Base-by-base conservation (phyloP, 345 rosid species). In the Euphorbia tirucalli region DNA sequence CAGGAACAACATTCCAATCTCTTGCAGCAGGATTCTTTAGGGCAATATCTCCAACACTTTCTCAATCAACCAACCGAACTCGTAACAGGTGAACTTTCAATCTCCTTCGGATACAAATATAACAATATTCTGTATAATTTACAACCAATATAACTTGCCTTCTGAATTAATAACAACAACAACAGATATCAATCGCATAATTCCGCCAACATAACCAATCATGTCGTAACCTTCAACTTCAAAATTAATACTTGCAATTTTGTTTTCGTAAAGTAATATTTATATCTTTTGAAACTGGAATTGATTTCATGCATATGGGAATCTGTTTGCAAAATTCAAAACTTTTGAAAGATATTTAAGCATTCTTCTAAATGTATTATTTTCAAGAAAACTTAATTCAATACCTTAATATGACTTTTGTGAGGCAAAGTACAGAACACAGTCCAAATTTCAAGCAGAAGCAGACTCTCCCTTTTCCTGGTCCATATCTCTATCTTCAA, bases 391-490 rank as follows among this genome's bases (percentile, higher is more conserved):
- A 6, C 44, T 31, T 49, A 21, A n/a, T 31, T 61, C 30, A 46
- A 16, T 19, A 60, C 6, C 9, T 44, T 46, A 3, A 35, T 37
- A 59, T 46, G 31, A 62, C 66, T 37, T 59, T 41, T 13, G 58
- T 18, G n/a, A 71, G 59, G 59, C 22, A 61, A 32, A 61, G 27
- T 16, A 61, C 22, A 30, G 39, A 30, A 70, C 21, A 30, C 37
- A 1, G 22, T 41, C 15, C 31, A 7, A n/a, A 69, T 69, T 69
- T 48, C n/a, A 58, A 56, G 18, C 76, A 46, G 81, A 61, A 9
- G 78, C 37, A 13, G 79, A 74, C 31, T 50, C 56, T 74, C 73
- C 73, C 73, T 60, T 72, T 60, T 72, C 72, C 61, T 72, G 59
- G 19, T 11, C 75, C 8, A 25, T 68, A 7, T 50, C 71, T 57